Conservation (phyloP, 129 eudicot genomes). For the Dittrichia graveolens region DNA sequence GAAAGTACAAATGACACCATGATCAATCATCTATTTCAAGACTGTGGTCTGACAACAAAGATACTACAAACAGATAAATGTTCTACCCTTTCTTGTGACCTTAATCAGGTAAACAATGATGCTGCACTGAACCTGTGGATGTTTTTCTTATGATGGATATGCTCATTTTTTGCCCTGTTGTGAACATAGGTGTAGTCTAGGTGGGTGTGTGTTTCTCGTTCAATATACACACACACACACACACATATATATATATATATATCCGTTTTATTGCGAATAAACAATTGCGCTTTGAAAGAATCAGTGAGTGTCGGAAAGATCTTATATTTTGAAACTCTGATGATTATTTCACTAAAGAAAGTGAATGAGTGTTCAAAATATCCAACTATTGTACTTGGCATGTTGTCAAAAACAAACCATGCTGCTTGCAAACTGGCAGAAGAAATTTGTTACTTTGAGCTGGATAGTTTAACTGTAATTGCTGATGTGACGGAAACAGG, state of each 20-base stretch:
- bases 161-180: neutral
- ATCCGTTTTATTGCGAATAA: neutral
- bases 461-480: neutral
- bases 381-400: constrained; percentile 11
- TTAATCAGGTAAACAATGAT: constrained; percentile 47
- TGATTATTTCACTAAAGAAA: neutral
- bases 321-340: neutral
- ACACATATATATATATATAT: neutral
- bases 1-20: constrained; percentile 62
- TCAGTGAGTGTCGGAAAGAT: neutral
- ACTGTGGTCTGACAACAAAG: constrained; percentile 60
- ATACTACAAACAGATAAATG: constrained; percentile 58
- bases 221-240: too few species aligned
- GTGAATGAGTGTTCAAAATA: neutral
- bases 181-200: too few species aligned
- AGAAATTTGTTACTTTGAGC: neutral
- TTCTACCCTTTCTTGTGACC: constrained; percentile 53
- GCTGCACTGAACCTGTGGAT: neutral
- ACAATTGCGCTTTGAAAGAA: neutral
- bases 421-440: neutral
- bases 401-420: constrained; percentile 8
- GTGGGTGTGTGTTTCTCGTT: too few species aligned
- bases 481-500: neutral
- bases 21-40: constrained; percentile 68
- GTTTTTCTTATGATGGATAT: neutral